A percentile compares a stretch with the other conserved stretches of the same genome.
Evolutionary conservation across 768 basidiomycete species (phyloP).

Genomic region (Naematelia encephala): DNA sequence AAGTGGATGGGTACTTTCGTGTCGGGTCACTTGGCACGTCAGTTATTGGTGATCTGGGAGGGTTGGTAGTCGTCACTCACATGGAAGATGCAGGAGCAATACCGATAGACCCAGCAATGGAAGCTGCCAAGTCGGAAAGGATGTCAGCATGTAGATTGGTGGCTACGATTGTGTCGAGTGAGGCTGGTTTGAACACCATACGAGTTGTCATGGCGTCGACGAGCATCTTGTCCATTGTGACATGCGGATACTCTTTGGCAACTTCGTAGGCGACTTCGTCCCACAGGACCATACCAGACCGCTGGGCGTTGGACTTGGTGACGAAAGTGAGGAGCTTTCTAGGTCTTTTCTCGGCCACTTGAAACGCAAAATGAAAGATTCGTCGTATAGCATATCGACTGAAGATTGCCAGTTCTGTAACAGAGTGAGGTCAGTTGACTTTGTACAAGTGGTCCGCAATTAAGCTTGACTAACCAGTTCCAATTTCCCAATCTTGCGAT

Average conservation of each 20-base stretch:
- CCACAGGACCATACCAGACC: constrained; percentile 48
- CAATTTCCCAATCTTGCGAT: constrained; percentile 45
- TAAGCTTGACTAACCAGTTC: constrained; percentile 43
- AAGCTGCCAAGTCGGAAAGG: constrained; percentile 60
- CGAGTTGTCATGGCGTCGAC: constrained; percentile 58
- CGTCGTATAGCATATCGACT: constrained; percentile 57
- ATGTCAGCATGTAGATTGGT: constrained; percentile 62
- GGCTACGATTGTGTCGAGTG: constrained; percentile 60
- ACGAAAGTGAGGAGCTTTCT: constrained; percentile 58
- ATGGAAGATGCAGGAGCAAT: constrained; percentile 56
- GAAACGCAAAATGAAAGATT: constrained; percentile 59
- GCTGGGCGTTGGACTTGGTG: constrained; percentile 58
- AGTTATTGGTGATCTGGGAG: not conserved
- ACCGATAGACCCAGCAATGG: constrained; percentile 59
- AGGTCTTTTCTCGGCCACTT: constrained; percentile 57
- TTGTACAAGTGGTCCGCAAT: not conserved
- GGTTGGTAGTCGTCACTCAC: constrained; percentile 9
- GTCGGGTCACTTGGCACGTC: constrained; percentile 56
- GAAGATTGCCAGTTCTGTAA: constrained; percentile 55
- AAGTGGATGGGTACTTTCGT: constrained; percentile 55
- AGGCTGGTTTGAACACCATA: constrained; percentile 57
- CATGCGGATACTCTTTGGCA: constrained; percentile 58
- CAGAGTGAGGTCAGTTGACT: no score
- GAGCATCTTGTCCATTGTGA: constrained; percentile 48
- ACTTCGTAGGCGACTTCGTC: constrained; percentile 54